Evolutionary conservation across 352 stramenopile genomes (phyloP).

Genomic region (Plasmopara muralis): DNA sequence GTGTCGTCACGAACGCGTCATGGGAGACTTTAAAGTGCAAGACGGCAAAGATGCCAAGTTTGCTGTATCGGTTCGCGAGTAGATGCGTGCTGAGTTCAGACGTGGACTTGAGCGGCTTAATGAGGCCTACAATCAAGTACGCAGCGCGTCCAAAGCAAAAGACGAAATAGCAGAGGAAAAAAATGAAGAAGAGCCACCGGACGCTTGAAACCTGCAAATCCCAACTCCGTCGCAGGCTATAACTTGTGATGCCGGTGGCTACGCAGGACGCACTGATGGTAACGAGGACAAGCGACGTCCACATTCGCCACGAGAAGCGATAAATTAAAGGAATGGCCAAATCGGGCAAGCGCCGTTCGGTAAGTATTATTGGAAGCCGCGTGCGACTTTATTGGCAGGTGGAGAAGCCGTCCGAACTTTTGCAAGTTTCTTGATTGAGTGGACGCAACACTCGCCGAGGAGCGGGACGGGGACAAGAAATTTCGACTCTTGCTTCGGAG

Average conservation of each 20-base stretch:
- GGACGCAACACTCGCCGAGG: background rate
- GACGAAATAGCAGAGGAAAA: conserved; percentile 41
- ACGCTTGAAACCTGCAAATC: conserved; percentile 47
- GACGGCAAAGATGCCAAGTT: conserved; percentile 32
- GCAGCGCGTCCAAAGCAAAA: conserved; percentile 27
- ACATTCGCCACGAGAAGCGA: conserved; percentile 15
- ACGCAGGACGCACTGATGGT: conserved; percentile 26
- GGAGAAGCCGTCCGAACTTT: conserved; percentile 18
- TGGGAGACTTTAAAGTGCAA: conserved; percentile 35
- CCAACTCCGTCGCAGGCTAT: conserved; percentile 35
- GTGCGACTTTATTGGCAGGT: conserved; percentile 9
- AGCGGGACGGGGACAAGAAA: too few species aligned
- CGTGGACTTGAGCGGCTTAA: conserved; percentile 18
- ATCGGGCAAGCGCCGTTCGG: background rate
- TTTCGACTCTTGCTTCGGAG: too few species aligned
- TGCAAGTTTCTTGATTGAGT: background rate
- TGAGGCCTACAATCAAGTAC: conserved; percentile 30
- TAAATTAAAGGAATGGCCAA: conserved; percentile 1
- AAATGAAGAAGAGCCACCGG: conserved; percentile 55
- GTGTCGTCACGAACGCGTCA: conserved; percentile 16
- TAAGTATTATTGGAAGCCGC: conserved; percentile 4
- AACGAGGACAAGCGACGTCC: conserved; percentile 27
- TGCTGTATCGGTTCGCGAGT: conserved; percentile 22
- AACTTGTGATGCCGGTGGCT: conserved; percentile 34
- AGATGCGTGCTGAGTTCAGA: conserved; percentile 5